These are phyloP conservation scores for Chondrus crispus DNA, from an alignment of 23 red algal species.

Conservation along the genomic window DNA sequence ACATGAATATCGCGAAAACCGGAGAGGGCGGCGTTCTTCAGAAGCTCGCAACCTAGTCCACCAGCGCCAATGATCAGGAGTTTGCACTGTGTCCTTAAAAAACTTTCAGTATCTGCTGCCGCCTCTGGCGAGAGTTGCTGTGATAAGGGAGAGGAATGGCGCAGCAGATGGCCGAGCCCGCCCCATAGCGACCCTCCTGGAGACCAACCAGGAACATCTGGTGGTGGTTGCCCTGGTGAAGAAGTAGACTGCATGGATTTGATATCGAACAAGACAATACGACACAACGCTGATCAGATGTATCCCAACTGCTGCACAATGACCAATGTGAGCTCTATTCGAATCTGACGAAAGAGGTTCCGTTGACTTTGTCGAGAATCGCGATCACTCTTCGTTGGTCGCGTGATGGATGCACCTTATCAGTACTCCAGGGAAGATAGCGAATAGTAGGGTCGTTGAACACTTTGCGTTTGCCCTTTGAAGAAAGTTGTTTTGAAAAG, in stretches of 20 bases:
- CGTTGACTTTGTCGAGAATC: too few species aligned
- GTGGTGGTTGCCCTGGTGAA: neutral
- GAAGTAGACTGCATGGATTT: neutral
- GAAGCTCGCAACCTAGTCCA: conserved; percentile 89
- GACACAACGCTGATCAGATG: too few species aligned
- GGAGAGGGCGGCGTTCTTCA: conserved; percentile 73
- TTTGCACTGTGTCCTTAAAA: conserved; percentile 57
- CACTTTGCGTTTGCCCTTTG: too few species aligned
- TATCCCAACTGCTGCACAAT: too few species aligned
- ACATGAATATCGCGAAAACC: conserved; percentile 87
- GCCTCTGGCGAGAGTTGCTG: neutral
- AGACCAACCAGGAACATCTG: conserved; percentile 1
- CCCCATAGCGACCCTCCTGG: conserved; percentile 27
- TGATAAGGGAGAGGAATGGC: conserved; percentile 27
- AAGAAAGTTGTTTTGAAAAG: too few species aligned
- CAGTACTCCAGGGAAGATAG: too few species aligned
- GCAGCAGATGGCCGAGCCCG: conserved; percentile 43
- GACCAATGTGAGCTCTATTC: too few species aligned
- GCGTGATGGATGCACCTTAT: too few species aligned
- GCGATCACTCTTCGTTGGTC: too few species aligned
- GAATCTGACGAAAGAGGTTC: too few species aligned
- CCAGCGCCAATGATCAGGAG: conserved; percentile 93
- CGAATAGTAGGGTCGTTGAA: too few species aligned
- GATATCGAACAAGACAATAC: too few species aligned
- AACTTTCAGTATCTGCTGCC: conserved; percentile 22